A percentile compares a stretch with the other conserved stretches of the same genome.
Evolutionary conservation across 2,329 filamentous ascomycete species (phyloP).

Genomic region (Periconia sp.): DNA sequence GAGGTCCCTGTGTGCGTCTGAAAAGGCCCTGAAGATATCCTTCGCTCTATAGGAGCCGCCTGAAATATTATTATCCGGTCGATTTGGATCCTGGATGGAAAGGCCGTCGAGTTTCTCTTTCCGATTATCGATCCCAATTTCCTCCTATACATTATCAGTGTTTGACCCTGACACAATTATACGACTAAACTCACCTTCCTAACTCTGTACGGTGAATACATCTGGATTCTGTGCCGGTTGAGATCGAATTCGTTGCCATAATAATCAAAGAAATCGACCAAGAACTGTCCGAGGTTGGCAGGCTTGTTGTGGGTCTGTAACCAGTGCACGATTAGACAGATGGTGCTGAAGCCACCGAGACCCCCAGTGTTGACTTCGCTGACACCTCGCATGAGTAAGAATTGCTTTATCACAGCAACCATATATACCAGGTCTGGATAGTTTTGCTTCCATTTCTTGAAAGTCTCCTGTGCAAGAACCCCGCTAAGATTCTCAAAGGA

Average conservation of each 20-base stretch:
- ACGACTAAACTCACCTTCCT: constrained; percentile 67
- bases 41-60: constrained; percentile 78
- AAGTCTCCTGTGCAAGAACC: constrained; percentile 79
- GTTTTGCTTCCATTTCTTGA: constrained; percentile 76
- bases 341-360: constrained; percentile 91
- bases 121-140: constrained; percentile 37
- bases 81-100: constrained; percentile 92
- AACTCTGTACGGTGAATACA: constrained; percentile 74
- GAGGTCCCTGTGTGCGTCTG: constrained; percentile 48
- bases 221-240: constrained; percentile 71
- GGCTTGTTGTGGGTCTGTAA: constrained; percentile 67
- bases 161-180: background rate
- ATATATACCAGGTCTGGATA: constrained; percentile 87
- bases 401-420: constrained; percentile 90
- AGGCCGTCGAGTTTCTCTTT: constrained; percentile 62
- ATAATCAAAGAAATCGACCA: constrained; percentile 87
- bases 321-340: constrained; percentile 90
- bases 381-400: constrained; percentile 83
- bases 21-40: constrained; percentile 73
- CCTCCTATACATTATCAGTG: constrained; percentile 21
- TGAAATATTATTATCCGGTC: constrained; percentile 83
- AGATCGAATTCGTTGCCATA: constrained; percentile 86
- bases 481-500: constrained; percentile 94
- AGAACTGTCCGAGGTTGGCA: constrained; percentile 74
- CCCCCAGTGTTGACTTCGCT: constrained; percentile 93